A percentile compares a stretch with the other conserved stretches of the same genome.
Evolutionary conservation across 2,329 filamentous ascomycete species (phyloP).

Genomic region (Sphaerulina musiva): DNA sequence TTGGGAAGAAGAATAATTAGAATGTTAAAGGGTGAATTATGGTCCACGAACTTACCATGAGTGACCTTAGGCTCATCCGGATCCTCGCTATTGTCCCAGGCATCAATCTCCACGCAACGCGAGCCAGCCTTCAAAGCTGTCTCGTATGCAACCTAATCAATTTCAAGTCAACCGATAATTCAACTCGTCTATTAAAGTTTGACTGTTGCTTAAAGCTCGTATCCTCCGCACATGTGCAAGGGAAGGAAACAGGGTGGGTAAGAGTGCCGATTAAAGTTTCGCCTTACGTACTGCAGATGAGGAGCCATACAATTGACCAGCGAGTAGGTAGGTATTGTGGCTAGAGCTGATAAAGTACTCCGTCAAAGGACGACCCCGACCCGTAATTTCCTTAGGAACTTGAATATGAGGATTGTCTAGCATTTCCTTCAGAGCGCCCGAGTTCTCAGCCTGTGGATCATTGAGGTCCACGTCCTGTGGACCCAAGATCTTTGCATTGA

Average conservation of each 20-base stretch:
- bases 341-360: constrained; percentile 68
- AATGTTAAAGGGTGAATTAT: neutral
- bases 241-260: too few species aligned
- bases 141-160: constrained; percentile 49
- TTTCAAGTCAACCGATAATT: neutral
- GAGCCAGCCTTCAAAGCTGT: constrained; percentile 57
- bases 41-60: constrained; percentile 42
- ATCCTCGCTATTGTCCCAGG: constrained; percentile 60
- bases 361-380: constrained; percentile 55
- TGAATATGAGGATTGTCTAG: constrained; percentile 53
- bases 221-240: too few species aligned
- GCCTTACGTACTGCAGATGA: constrained; percentile 47
- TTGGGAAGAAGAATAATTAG: neutral
- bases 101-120: constrained; percentile 67
- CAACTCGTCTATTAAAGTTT: neutral
- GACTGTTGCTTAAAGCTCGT: too few species aligned
- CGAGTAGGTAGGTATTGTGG: constrained; percentile 66
- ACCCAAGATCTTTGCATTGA: constrained; percentile 47
- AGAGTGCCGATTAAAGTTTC: too few species aligned
- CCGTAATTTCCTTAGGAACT: constrained; percentile 50
- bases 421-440: constrained; percentile 45
- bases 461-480: constrained; percentile 46
- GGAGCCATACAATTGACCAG: constrained; percentile 61
- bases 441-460: constrained; percentile 35
- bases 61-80: constrained; percentile 62